phyloP scores from a whole-genome alignment of 23 red algal genomes.

The Gracilaria domingensis region DNA sequence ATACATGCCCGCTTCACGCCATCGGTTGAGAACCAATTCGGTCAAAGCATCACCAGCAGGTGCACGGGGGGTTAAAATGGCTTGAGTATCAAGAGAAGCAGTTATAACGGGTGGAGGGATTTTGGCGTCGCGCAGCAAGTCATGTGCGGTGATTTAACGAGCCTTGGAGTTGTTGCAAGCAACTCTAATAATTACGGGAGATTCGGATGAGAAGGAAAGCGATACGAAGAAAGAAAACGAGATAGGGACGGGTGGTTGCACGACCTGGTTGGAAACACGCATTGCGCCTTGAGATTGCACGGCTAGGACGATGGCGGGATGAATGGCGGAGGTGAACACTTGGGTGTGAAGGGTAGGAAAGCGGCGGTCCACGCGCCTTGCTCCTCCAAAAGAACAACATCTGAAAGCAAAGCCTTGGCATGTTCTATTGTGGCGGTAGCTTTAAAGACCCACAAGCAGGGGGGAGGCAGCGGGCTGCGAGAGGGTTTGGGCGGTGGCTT shows the following conservation, averaged over 20 bases:
- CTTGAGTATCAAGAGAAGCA: conserved; percentile 43
- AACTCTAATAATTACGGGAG: conserved; percentile 34
- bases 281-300: conserved; percentile 46
- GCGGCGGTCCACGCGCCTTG: conserved; percentile 30
- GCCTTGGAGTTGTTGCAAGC: conserved; percentile 7
- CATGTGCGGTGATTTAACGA: conserved; percentile 28
- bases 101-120: conserved; percentile 30
- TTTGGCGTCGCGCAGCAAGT: conserved; percentile 7
- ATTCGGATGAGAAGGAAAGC: not conserved
- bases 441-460: conserved; percentile 56
- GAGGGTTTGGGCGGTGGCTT: not conserved
- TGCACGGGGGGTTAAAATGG: conserved; percentile 19
- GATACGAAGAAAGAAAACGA: conserved; percentile 55
- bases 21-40: conserved; percentile 50
- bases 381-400: conserved; percentile 28
- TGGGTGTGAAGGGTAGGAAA: conserved; percentile 30
- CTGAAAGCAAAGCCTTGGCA: conserved; percentile 29
- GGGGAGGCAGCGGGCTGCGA: not conserved
- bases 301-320: conserved; percentile 50
- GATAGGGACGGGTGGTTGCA: conserved; percentile 31
- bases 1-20: conserved; percentile 66
- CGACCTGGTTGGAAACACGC: conserved; percentile 22
- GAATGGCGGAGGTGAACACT: conserved; percentile 43
- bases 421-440: not conserved
- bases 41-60: conserved; percentile 64